Conservation (phyloP, 768 basidiomycete species). For the Albatrellus ellisii region DNA sequence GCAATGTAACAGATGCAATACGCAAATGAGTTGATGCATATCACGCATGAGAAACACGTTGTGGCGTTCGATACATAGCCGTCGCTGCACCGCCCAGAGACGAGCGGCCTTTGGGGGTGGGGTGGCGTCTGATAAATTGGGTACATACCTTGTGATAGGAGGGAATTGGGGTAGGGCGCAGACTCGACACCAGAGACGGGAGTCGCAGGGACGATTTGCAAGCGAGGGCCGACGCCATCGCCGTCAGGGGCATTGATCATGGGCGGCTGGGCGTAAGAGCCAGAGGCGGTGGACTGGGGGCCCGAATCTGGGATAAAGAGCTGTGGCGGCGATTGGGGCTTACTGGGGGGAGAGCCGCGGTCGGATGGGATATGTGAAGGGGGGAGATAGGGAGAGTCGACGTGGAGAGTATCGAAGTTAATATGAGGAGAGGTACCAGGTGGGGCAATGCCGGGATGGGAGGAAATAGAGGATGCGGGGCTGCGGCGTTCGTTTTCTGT, state of each 20-base stretch:
- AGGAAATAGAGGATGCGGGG: slow-evolving; percentile 58
- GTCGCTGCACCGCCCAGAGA: neutral
- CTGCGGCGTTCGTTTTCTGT: slow-evolving; percentile 35
- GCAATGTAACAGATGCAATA: too few species aligned
- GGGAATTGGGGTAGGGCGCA: slow-evolving; percentile 32
- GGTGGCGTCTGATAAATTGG: neutral
- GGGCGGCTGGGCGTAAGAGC: slow-evolving; percentile 26
- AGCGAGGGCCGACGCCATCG: slow-evolving; percentile 39
- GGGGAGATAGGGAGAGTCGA: slow-evolving; percentile 52
- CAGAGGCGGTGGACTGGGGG: slow-evolving; percentile 21
- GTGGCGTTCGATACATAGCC: neutral
- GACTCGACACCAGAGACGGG: slow-evolving; percentile 55
- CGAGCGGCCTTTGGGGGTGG: neutral
- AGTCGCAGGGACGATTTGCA: slow-evolving; percentile 77
- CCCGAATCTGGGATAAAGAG: slow-evolving; percentile 43
- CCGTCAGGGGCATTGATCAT: slow-evolving; percentile 53
- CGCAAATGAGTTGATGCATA: too few species aligned
- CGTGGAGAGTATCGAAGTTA: slow-evolving; percentile 43
- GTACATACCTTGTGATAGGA: slow-evolving; percentile 43
- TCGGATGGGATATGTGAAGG: slow-evolving; percentile 30
- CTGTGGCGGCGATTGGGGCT: slow-evolving; percentile 53
- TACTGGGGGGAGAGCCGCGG: slow-evolving; percentile 25
- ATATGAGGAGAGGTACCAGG: slow-evolving; percentile 38
- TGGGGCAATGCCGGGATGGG: slow-evolving; percentile 31
- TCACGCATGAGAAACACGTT: too few species aligned